Conservation (phyloP, 495 filamentous ascomycete genomes). For the Neurospora sp. region DNA sequence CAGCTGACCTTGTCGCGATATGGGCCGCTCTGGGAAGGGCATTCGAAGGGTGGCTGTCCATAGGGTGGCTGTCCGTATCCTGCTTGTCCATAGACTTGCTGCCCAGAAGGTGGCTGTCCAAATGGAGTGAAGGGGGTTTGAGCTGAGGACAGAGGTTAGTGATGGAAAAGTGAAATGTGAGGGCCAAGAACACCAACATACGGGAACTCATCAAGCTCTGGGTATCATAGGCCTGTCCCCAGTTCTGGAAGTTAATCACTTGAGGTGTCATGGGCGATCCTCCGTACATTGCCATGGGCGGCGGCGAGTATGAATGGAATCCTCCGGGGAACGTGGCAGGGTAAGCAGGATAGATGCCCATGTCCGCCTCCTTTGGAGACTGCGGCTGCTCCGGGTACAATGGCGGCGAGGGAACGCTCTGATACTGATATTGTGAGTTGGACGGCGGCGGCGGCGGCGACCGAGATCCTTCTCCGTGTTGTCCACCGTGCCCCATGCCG, state of each 20-base stretch:
- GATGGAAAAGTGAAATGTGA: neutral
- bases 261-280: neutral
- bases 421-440: neutral
- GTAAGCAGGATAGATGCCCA: neutral
- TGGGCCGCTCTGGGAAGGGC: neutral
- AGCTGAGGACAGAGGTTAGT: neutral
- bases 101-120: neutral
- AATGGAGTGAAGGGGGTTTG: neutral
- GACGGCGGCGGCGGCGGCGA: neutral
- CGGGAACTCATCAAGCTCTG: neutral
- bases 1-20: constrained; percentile 35
- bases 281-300: neutral
- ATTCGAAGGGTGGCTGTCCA: neutral
- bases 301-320: neutral
- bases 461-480: neutral
- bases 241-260: neutral
- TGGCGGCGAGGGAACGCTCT: neutral
- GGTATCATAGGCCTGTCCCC: neutral
- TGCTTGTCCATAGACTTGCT: neutral
- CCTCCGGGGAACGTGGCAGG: neutral
- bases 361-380: neutral
- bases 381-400: neutral
- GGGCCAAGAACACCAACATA: neutral
- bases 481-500: neutral
- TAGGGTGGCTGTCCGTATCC: neutral